A percentile compares a stretch with the other conserved stretches of the same genome.
Evolutionary conservation across 2,329 filamentous ascomycete species (phyloP).

Genomic region (Aureobasidium sp.): DNA sequence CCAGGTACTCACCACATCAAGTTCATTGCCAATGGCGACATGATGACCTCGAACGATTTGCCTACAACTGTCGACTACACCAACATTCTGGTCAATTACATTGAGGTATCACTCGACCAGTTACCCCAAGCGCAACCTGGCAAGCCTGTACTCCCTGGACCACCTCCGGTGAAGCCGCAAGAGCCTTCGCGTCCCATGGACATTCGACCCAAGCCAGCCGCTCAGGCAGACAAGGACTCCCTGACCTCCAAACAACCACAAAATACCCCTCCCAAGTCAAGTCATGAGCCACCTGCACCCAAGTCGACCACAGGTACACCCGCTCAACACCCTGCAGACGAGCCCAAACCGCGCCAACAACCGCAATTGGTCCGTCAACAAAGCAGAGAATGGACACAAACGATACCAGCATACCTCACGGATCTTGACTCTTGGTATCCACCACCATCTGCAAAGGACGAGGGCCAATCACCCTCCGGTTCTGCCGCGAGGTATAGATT

Average conservation of each 20-base stretch:
- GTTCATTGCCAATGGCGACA: constrained; percentile 88
- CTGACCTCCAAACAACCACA: constrained; percentile 18
- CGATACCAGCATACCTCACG: constrained; percentile 76
- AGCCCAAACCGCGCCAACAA: constrained; percentile 6
- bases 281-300: constrained; percentile 1
- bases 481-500: constrained; percentile 38
- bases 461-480: neutral
- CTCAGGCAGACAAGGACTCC: constrained; percentile 6
- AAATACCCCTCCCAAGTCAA: constrained; percentile 21
- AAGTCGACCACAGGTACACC: constrained; percentile 6
- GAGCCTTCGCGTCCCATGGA: constrained; percentile 20
- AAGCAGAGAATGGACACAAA: constrained; percentile 53
- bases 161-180: constrained; percentile 4
- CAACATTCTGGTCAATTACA: constrained; percentile 97
- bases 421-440: constrained; percentile 64
- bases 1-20: constrained; percentile 95
- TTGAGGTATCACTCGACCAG: constrained; percentile 81
- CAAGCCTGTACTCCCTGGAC: constrained; percentile 17
- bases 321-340: neutral
- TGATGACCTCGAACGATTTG: constrained; percentile 46
- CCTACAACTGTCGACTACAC: constrained; percentile 96
- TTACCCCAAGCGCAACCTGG: constrained; percentile 34
- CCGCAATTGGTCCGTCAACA: constrained; percentile 7
- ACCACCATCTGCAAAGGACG: constrained; percentile 31
- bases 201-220: constrained; percentile 20